phyloP scores from a whole-genome alignment of 768 basidiomycete genomes.

The Hericium rajendrae region DNA sequence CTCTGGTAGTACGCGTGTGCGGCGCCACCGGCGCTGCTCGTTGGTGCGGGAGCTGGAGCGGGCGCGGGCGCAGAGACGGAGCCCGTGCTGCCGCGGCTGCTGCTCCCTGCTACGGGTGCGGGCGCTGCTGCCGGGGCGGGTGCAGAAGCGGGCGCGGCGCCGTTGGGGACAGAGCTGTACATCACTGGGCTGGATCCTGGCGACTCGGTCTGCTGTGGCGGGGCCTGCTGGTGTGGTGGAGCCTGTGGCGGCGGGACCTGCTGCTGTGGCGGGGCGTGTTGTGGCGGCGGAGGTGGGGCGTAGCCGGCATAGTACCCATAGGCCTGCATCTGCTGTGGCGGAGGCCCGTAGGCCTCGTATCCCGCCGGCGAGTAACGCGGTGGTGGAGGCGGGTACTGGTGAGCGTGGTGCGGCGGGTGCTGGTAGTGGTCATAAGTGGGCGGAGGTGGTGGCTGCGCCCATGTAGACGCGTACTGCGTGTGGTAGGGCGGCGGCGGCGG shows the following conservation, averaged over 20 bases:
- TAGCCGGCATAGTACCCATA: neutral
- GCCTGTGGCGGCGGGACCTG: slow-evolving; percentile 4
- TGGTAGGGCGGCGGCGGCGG: slow-evolving; percentile 9
- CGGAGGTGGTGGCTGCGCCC: neutral
- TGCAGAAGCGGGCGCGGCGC: neutral
- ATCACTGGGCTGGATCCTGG: neutral
- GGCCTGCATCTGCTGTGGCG: neutral
- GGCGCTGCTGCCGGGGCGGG: slow-evolving; percentile 4
- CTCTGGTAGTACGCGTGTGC: slow-evolving; percentile 9
- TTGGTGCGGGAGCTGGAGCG: slow-evolving; percentile 7
- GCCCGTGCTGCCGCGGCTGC: neutral
- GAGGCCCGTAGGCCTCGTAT: slow-evolving; percentile 6
- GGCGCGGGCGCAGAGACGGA: neutral
- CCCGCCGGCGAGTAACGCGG: slow-evolving; percentile 6
- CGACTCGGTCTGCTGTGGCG: neutral
- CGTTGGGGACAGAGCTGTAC: neutral
- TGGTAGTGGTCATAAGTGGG: slow-evolving; percentile 1
- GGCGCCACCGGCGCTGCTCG: neutral
- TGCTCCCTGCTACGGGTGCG: neutral
- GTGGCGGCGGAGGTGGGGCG: slow-evolving; percentile 8
- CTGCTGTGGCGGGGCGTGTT: slow-evolving; percentile 5
- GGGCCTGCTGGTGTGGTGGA: slow-evolving; percentile 3
- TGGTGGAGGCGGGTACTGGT: slow-evolving; percentile 5
- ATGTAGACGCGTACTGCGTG: slow-evolving; percentile 1
- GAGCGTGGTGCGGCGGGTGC: slow-evolving; percentile 3